Base-by-base conservation (phyloP, 345 rosid species). In the Euclidium syriacum region DNA sequence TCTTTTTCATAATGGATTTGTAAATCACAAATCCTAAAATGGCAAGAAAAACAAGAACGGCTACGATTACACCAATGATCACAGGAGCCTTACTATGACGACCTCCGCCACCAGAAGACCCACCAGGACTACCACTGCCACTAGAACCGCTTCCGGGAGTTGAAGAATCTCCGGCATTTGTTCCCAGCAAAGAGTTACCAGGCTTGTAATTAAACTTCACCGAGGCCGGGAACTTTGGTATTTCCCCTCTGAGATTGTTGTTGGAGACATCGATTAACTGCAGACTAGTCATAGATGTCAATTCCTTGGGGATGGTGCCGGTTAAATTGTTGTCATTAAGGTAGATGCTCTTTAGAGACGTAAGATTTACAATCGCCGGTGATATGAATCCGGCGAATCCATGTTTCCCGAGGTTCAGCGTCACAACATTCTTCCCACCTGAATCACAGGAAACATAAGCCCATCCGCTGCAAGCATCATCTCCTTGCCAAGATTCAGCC, bases 401-500 rank as follows among this genome's bases (percentile, higher is more conserved):
- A 60, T 72, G 82, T 55, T 79, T 89, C 2, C 38, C 77, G 9
- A 89, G 80, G 41, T 69, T 85, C 34, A 89, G 51, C 0, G 72
- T 53, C 11, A 55, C 70, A 41, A 89, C 79, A 51, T 7, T 38
- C 27, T 33, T 81, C 42, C 38, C 67, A 42, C 35, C 52, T 4
- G 78, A 9, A 68, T 83, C 82, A 35, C 95, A 92, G 2, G 65
- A 48, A 12, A 92, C 73, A 54, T 69, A 85, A 19, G 78, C 32
- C 90, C 90, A 89, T 10, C 64, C 51, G 22, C 14, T 22, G 18
- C 98, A 89, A 54, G 95, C 79, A 59, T 86, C 60, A 55, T 92
- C 81, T 40, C 95, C 98, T 5, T 25, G 8, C 98, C 95, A 92
- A 18, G 79, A 66, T 25, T 86, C 86, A 12, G 89, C 77, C 43